phyloP scores from a whole-genome alignment of 495 filamentous ascomycete species.

The Barbatosphaeria neglecta region DNA sequence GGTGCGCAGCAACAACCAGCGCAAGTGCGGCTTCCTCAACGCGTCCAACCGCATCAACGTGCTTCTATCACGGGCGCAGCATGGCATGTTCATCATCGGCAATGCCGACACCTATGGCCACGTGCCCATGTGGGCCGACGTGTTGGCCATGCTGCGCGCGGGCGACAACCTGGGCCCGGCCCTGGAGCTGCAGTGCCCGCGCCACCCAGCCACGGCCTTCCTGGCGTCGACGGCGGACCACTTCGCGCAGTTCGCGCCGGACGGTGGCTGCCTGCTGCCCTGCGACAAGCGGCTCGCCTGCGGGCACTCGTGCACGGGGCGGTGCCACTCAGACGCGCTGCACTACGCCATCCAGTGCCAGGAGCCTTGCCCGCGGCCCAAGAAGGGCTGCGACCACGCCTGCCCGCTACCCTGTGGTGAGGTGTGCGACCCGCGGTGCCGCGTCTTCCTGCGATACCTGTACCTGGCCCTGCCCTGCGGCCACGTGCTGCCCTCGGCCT shows the following conservation, averaged over 20 bases:
- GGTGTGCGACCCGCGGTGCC: conserved; percentile 46
- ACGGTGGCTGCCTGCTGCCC: conserved; percentile 54
- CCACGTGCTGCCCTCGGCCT: conserved; percentile 34
- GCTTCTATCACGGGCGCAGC: conserved; percentile 55
- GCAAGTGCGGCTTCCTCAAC: conserved; percentile 59
- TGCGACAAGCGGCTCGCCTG: conserved; percentile 54
- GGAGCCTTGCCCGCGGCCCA: conserved; percentile 46
- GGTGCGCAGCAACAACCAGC: conserved; percentile 57
- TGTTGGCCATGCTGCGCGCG: conserved; percentile 42
- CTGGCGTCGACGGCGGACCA: conserved; percentile 47
- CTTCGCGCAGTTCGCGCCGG: conserved; percentile 50
- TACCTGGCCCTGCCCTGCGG: conserved; percentile 45
- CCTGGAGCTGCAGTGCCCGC: conserved; percentile 52
- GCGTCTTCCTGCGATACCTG: conserved; percentile 17
- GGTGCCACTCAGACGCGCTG: conserved; percentile 57
- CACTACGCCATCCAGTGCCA: conserved; percentile 53
- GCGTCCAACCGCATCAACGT: conserved; percentile 76
- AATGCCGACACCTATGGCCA: conserved; percentile 45
- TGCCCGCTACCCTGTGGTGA: conserved; percentile 57
- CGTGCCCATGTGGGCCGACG: conserved; percentile 59
- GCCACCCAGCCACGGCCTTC: conserved; percentile 51
- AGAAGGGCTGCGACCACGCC: conserved; percentile 45
- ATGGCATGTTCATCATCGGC: conserved; percentile 82
- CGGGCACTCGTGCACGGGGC: conserved; percentile 57
- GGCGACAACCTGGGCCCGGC: conserved; percentile 39